These are phyloP conservation scores for Beauveria sp. DNA, from an alignment of 2,329 filamentous ascomycete genomes.

Conservation along the genomic window DNA sequence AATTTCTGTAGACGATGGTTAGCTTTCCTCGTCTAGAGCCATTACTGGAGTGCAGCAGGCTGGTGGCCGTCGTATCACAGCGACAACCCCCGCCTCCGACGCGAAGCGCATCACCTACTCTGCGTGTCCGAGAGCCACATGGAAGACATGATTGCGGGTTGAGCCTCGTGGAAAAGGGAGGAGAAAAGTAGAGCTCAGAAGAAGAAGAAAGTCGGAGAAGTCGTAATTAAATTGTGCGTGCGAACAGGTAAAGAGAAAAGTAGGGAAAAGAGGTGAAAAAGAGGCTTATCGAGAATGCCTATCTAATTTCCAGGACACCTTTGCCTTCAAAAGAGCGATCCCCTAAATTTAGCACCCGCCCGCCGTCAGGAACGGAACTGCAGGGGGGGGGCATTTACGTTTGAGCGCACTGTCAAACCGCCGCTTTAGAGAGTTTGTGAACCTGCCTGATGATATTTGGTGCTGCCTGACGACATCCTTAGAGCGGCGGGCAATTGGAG, in stretches of 20 bases:
- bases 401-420: not conserved
- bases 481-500: not conserved
- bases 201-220: not conserved
- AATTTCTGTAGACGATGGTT: slow-evolving; percentile 59
- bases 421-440: not conserved
- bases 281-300: not conserved
- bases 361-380: not conserved
- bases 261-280: not conserved
- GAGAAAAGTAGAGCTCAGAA: not conserved
- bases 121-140: slow-evolving; percentile 97
- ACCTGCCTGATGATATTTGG: not conserved
- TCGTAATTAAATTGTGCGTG: not conserved
- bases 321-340: slow-evolving; percentile 9
- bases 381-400: not conserved
- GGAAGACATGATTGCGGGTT: slow-evolving; percentile 57
- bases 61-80: not conserved
- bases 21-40: slow-evolving; percentile 17
- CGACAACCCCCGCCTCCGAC: not conserved
- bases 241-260: not conserved
- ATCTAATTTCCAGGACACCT: slow-evolving; percentile 13
- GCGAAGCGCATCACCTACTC: slow-evolving; percentile 53
- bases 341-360: slow-evolving; percentile 6
- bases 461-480: not conserved
- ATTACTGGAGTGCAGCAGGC: not conserved
- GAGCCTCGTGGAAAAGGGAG: not conserved